These are phyloP conservation scores for Suillus tomentosus DNA, from an alignment of 768 basidiomycete genomes.

Conservation along the genomic window DNA sequence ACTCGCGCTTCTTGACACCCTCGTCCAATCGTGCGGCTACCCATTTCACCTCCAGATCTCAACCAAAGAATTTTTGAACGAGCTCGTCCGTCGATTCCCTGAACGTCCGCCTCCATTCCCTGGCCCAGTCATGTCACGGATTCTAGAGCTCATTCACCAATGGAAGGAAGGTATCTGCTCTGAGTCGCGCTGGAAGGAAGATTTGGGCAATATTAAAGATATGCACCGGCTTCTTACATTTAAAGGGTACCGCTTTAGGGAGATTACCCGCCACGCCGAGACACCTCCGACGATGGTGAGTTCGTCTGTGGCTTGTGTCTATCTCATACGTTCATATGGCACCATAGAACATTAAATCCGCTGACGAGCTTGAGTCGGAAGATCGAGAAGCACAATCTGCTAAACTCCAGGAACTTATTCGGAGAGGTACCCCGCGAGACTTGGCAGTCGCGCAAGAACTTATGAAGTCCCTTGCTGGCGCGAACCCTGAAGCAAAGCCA, in stretches of 20 bases:
- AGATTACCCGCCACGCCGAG: conserved; percentile 32
- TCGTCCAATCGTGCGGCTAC: conserved; percentile 96
- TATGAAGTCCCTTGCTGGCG: conserved; percentile 94
- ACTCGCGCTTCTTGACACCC: conserved; percentile 83
- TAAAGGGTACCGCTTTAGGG: conserved; percentile 87
- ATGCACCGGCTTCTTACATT: conserved; percentile 94
- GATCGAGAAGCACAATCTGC: conserved; percentile 94
- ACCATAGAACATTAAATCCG: conserved; percentile 83
- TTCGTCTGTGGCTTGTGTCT: conserved; percentile 5
- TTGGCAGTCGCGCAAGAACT: conserved; percentile 94
- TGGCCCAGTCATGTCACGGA: conserved; percentile 91
- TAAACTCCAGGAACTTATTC: conserved; percentile 97
- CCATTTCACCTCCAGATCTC: conserved; percentile 95
- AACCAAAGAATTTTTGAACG: conserved; percentile 98
- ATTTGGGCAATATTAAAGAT: conserved; percentile 94
- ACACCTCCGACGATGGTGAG: conserved; percentile 28
- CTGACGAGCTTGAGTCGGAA: conserved; percentile 94
- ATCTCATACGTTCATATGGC: conserved; percentile 25
- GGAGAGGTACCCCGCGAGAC: conserved; percentile 93
- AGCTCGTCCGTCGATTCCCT: conserved; percentile 95
- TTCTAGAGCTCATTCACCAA: conserved; percentile 86
- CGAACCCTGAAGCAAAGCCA: conserved; percentile 91
- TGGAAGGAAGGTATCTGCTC: conserved; percentile 96
- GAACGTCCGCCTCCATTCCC: conserved; percentile 96
- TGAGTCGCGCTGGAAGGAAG: conserved; percentile 92